Conservation (phyloP, 75 land plant genomes). For the Pinus tabuliformis region DNA sequence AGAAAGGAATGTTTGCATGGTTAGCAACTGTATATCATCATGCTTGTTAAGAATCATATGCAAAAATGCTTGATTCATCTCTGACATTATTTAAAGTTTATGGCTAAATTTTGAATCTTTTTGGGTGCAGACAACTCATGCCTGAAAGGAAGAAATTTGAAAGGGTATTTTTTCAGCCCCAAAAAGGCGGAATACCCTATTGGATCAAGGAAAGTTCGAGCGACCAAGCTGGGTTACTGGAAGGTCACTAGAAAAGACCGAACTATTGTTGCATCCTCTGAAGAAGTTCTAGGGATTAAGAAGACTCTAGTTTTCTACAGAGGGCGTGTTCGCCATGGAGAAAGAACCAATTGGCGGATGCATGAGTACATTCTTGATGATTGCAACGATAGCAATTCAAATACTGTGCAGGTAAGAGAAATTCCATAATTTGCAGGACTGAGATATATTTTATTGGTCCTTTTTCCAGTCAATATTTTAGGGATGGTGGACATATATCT, state of each 20-base stretch:
- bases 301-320: slow-evolving; percentile 10
- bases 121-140: background rate
- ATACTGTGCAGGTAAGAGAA: background rate
- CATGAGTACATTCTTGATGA: slow-evolving; percentile 1
- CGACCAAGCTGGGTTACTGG: slow-evolving; percentile 2
- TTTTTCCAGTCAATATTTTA: too few relatives aligned
- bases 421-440: background rate
- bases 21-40: background rate
- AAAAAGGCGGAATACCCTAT: background rate
- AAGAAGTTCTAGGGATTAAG: background rate
- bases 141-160: background rate
- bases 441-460: background rate
- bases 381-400: background rate
- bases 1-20: background rate
- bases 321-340: background rate
- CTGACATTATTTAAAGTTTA: too few relatives aligned
- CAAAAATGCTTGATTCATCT: background rate
- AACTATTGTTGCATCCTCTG: background rate
- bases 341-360: slow-evolving; percentile 6
- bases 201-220: background rate
- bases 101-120: too few relatives aligned
- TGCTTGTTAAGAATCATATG: too few relatives aligned
- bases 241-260: background rate
- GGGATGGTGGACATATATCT: background rate
- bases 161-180: slow-evolving; percentile 1